Conservation (phyloP, 306 rosid genomes). For the Glycine soja region DNA sequence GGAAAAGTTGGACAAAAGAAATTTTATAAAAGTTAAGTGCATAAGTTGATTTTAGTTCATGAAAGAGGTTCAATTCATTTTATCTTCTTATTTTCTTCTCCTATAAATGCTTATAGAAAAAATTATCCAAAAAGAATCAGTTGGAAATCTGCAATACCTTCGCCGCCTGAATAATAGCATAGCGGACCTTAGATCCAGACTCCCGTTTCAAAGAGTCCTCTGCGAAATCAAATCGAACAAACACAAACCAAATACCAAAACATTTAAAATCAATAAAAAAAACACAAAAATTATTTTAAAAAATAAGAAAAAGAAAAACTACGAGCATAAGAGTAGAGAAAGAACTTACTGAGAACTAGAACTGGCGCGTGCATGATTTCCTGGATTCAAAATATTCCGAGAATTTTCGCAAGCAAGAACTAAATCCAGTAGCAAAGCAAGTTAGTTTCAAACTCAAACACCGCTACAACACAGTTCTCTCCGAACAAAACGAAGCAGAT, state of each 20-base stretch:
- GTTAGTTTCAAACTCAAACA: constrained; percentile 25
- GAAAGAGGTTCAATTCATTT: background rate
- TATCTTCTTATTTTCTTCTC: background rate
- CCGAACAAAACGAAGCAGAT: constrained; percentile 33
- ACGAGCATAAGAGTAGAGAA: background rate
- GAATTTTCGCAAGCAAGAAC: constrained; percentile 6
- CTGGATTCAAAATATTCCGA: constrained; percentile 13
- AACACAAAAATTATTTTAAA: background rate
- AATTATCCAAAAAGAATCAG: background rate
- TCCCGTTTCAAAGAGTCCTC: constrained; percentile 94
- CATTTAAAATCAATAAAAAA: background rate
- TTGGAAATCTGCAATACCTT: constrained; percentile 58
- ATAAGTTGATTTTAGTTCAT: background rate
- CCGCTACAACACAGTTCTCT: background rate
- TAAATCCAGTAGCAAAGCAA: constrained; percentile 30
- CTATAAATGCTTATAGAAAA: background rate
- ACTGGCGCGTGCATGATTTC: constrained; percentile 61
- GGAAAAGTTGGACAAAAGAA: background rate
- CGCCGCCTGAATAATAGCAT: constrained; percentile 91
- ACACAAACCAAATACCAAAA: background rate
- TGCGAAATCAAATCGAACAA: constrained; percentile 41
- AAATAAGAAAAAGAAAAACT: background rate
- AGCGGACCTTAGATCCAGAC: constrained; percentile 91
- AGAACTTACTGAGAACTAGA: constrained; percentile 57
- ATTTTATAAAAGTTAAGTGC: background rate